phyloP scores from a whole-genome alignment of 345 rosid species.

The Kandelia obovata region DNA sequence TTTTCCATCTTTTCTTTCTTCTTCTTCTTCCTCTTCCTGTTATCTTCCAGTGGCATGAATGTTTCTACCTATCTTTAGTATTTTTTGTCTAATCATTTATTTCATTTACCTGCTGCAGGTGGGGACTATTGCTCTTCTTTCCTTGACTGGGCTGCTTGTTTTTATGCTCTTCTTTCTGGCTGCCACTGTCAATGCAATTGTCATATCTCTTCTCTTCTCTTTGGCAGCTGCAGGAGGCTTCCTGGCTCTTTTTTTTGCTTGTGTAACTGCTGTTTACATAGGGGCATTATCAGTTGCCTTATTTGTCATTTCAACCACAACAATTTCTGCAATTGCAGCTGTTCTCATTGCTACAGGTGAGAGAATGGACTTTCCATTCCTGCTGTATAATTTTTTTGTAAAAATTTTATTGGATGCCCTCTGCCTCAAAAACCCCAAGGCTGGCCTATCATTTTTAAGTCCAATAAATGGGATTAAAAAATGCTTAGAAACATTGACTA shows the following conservation, averaged over 20 bases:
- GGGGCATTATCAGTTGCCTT: constrained; percentile 73
- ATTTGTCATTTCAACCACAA: constrained; percentile 61
- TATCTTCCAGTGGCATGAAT: not conserved
- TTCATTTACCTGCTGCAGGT: constrained; percentile 42
- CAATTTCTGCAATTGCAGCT: constrained; percentile 56
- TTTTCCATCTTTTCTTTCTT: not conserved
- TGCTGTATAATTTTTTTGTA: not conserved
- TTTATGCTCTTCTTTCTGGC: constrained; percentile 77
- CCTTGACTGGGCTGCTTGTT: constrained; percentile 62
- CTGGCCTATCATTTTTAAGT: too few species aligned
- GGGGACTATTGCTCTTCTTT: constrained; percentile 62
- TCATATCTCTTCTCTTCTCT: constrained; percentile 71
- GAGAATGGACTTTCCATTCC: not conserved
- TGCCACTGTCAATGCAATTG: constrained; percentile 70
- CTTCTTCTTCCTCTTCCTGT: not conserved
- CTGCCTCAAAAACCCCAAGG: too few species aligned
- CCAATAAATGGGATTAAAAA: too few species aligned
- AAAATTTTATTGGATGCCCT: not conserved
- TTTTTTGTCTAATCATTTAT: not conserved
- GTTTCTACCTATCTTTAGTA: not conserved
- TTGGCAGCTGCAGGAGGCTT: constrained; percentile 89
- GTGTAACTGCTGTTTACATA: constrained; percentile 62
- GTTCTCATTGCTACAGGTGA: constrained; percentile 64
- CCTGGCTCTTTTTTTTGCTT: constrained; percentile 72
- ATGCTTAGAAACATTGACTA: too few species aligned